Percentiles rank a stretch among this genome's conserved stretches.
Evolutionary conservation across 345 rosid genomes (phyloP).

Genomic region (Eucalyptus decipiens): DNA sequence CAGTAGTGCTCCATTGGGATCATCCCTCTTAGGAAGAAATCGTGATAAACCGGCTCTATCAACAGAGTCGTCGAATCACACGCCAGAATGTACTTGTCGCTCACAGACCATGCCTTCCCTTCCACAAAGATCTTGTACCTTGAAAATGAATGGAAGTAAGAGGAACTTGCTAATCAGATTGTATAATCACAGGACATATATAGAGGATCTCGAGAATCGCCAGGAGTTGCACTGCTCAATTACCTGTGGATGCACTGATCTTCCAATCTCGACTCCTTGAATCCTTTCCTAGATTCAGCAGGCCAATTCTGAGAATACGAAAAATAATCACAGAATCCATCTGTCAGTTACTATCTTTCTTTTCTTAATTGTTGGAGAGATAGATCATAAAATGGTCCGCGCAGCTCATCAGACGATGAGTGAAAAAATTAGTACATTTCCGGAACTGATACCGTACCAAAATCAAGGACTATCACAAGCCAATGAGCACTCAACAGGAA

Average conservation of each 20-base stretch:
- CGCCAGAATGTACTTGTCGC: constrained; percentile 34
- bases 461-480: neutral
- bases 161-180: neutral
- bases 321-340: neutral
- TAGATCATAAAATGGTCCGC: neutral
- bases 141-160: neutral
- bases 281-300: constrained; percentile 6
- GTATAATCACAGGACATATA: neutral
- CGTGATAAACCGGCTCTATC: constrained; percentile 17
- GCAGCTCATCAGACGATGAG: neutral
- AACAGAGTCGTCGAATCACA: constrained; percentile 28
- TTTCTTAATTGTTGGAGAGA: neutral
- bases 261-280: constrained; percentile 19
- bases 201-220: neutral
- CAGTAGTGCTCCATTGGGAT: constrained; percentile 33
- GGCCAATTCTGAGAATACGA: constrained; percentile 18
- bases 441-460: neutral
- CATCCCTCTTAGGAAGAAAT: constrained; percentile 32
- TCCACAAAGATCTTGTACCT: constrained; percentile 44
- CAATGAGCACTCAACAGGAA: neutral
- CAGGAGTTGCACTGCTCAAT: neutral
- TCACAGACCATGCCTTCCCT: constrained; percentile 42
- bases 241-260: constrained; percentile 47
- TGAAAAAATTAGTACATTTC: neutral
- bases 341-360: neutral